A percentile compares a stretch with the other conserved stretches of the same genome.
Evolutionary conservation across 2,329 filamentous ascomycete species (phyloP).

Genomic region (Xylariaceae sp.): DNA sequence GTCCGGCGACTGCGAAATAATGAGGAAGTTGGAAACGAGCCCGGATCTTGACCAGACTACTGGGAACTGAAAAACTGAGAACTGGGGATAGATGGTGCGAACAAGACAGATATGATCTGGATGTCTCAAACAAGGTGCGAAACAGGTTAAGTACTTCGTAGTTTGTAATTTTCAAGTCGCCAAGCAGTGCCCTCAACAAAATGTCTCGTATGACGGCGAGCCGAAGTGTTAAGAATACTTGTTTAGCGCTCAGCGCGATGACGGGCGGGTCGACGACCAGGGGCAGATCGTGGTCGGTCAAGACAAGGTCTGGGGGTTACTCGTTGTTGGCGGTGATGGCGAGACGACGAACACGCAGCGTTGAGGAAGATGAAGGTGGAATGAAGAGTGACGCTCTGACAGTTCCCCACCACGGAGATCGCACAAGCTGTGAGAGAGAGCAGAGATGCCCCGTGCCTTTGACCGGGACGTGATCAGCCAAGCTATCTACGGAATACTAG

Average conservation of each 20-base stretch:
- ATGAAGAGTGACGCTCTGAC: slow-evolving; percentile 34
- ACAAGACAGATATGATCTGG: slow-evolving; percentile 23
- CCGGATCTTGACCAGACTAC: slow-evolving; percentile 15
- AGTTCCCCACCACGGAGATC: slow-evolving; percentile 37
- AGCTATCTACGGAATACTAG: slow-evolving; percentile 5
- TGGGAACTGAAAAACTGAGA: slow-evolving; percentile 1
- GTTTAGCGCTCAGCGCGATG: slow-evolving; percentile 32
- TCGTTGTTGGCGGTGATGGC: slow-evolving; percentile 24
- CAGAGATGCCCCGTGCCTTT: slow-evolving; percentile 33
- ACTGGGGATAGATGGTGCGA: slow-evolving; percentile 23
- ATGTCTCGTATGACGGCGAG: slow-evolving; percentile 39
- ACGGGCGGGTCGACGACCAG: slow-evolving; percentile 26
- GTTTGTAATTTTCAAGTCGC: slow-evolving; percentile 28
- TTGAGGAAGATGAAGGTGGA: slow-evolving; percentile 26
- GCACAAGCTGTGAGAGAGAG: slow-evolving; percentile 34
- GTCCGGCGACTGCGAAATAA: slow-evolving; percentile 8
- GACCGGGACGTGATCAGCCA: slow-evolving; percentile 33
- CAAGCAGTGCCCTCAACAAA: slow-evolving; percentile 35
- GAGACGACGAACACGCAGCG: slow-evolving; percentile 21
- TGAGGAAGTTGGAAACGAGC: slow-evolving; percentile 27
- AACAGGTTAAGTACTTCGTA: slow-evolving; percentile 26
- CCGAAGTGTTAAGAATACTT: slow-evolving; percentile 20
- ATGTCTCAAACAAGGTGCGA: slow-evolving; percentile 36
- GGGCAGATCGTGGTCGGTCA: slow-evolving; percentile 29
- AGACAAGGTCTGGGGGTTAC: slow-evolving; percentile 27